phyloP scores from a whole-genome alignment of 345 rosid genomes.

The Hibiscus trionum region DNA sequence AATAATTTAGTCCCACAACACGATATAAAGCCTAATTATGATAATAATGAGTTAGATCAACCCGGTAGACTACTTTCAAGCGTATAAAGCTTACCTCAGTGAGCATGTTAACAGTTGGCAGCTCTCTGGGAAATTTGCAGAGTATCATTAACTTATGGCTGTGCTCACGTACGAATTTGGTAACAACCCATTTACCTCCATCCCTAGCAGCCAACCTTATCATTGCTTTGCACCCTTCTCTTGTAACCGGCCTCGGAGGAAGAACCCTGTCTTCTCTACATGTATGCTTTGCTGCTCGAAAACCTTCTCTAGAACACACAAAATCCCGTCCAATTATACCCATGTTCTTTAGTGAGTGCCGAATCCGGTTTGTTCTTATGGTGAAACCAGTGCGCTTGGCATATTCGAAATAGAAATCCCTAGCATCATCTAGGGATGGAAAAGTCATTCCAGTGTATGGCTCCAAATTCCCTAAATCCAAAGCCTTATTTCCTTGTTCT shows the following conservation, averaged over 20 bases:
- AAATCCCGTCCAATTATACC: slow-evolving; percentile 34
- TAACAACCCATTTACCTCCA: slow-evolving; percentile 33
- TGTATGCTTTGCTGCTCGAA: slow-evolving; percentile 28
- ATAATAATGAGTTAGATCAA: not conserved
- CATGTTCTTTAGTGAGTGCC: slow-evolving; percentile 32
- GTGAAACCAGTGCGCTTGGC: slow-evolving; percentile 33
- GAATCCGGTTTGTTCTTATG: slow-evolving; percentile 32
- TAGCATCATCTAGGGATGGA: slow-evolving; percentile 28
- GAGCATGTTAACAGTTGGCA: slow-evolving; percentile 29
- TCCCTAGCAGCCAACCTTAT: slow-evolving; percentile 40
- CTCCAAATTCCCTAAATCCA: slow-evolving; percentile 14
- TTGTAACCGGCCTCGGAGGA: slow-evolving; percentile 34
- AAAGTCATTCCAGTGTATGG: slow-evolving; percentile 29
- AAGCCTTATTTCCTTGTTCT: slow-evolving; percentile 14
- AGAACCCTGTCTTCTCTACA: slow-evolving; percentile 34
- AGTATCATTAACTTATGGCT: slow-evolving; percentile 31
- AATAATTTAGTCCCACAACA: not conserved
- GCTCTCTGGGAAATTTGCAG: slow-evolving; percentile 27
- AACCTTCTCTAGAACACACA: slow-evolving; percentile 36
- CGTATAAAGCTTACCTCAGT: slow-evolving; percentile 25
- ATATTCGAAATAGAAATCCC: slow-evolving; percentile 36
- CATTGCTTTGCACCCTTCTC: slow-evolving; percentile 47
- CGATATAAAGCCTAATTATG: not conserved
- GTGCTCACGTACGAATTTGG: slow-evolving; percentile 32
- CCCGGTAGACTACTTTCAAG: not conserved